A percentile compares a stretch with the other conserved stretches of the same genome.
These are phyloP conservation scores for Sphagnum fallax DNA, from an alignment of 228 moss, liverwort and hornwort genomes.

Conservation along the genomic window DNA sequence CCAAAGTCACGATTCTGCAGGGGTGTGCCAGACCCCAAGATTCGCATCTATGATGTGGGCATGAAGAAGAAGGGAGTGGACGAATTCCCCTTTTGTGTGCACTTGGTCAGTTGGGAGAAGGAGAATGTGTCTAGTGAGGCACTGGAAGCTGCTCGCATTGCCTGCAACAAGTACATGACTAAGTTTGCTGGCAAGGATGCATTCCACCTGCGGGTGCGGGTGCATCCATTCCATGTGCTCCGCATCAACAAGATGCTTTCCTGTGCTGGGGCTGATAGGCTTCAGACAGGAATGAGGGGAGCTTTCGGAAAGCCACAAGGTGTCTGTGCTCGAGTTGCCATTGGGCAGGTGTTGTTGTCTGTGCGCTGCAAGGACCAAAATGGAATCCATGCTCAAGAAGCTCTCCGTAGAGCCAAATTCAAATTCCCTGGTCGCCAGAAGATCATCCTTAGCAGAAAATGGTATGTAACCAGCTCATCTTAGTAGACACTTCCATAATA, in stretches of 20 bases:
- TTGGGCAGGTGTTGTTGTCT: constrained; percentile 71
- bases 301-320: constrained; percentile 60
- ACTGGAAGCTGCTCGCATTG: constrained; percentile 44
- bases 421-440: constrained; percentile 48
- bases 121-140: constrained; percentile 64
- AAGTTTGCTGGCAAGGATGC: constrained; percentile 79
- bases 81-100: constrained; percentile 60
- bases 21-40: constrained; percentile 81
- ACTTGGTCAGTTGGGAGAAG: constrained; percentile 85
- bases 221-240: constrained; percentile 62
- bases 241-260: constrained; percentile 71
- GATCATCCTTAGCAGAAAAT: constrained; percentile 49
- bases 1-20: constrained; percentile 84
- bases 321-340: constrained; percentile 65
- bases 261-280: constrained; percentile 72
- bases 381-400: constrained; percentile 62
- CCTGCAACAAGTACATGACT: constrained; percentile 66
- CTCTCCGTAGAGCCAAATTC: constrained; percentile 69
- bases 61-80: constrained; percentile 58
- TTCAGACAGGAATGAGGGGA: constrained; percentile 62
- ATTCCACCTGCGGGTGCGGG: constrained; percentile 72
- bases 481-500: neutral
- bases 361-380: constrained; percentile 72
- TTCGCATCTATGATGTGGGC: constrained; percentile 69
- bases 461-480: constrained; percentile 8